phyloP scores from a whole-genome alignment of 257 asterid genomes.

The Nyctanthes arbortristis region DNA sequence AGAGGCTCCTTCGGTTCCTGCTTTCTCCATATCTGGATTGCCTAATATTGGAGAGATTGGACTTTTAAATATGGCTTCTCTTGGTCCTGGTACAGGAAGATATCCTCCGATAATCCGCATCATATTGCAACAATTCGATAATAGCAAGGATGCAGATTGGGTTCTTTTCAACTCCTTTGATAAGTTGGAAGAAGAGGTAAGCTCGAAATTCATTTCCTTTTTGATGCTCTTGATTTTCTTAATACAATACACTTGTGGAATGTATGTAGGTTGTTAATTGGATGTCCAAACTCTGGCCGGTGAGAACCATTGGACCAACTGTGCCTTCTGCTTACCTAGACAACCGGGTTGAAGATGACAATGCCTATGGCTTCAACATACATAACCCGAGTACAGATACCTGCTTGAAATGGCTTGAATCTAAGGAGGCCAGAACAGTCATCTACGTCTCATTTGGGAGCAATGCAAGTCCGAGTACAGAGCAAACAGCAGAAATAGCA shows the following conservation, averaged over 20 bases:
- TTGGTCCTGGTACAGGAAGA: conserved; percentile 45
- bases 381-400: conserved; percentile 31
- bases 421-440: conserved; percentile 40
- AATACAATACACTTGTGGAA: conserved; percentile 1
- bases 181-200: conserved; percentile 58
- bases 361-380: conserved; percentile 45
- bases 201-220: not conserved
- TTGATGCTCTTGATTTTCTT: not conserved
- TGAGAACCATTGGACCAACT: conserved; percentile 50
- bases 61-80: conserved; percentile 51
- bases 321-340: conserved; percentile 58
- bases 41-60: conserved; percentile 36
- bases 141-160: conserved; percentile 53
- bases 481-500: conserved; percentile 44
- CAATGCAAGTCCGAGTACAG: conserved; percentile 35
- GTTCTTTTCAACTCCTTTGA: conserved; percentile 62
- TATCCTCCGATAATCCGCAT: conserved; percentile 45
- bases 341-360: conserved; percentile 42
- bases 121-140: conserved; percentile 46
- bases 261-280: conserved; percentile 43
- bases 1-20: conserved; percentile 31
- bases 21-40: conserved; percentile 35
- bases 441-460: conserved; percentile 56
- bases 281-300: conserved; percentile 58
- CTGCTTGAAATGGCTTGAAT: conserved; percentile 56